Percentiles rank a stretch among this genome's conserved stretches.
Conservation (phyloP, 495 filamentous ascomycete species). For the Amniculicola lignicola region DNA sequence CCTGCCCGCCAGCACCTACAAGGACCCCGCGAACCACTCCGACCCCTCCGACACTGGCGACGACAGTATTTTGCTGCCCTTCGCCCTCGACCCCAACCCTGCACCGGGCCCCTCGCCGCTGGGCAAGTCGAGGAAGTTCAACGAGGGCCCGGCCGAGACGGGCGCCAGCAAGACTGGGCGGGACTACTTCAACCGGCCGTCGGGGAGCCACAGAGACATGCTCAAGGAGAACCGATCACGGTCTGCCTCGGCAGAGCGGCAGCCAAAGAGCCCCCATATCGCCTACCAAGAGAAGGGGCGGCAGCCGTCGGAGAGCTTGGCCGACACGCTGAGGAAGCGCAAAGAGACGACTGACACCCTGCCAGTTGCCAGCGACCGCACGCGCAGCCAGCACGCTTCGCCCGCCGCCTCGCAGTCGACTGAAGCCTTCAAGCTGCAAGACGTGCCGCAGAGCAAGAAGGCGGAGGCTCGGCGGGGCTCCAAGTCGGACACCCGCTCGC, state of each 20-base stretch:
- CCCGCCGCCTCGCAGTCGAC: conserved; percentile 29
- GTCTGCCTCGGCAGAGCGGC: conserved; percentile 52
- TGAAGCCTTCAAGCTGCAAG: conserved; percentile 66
- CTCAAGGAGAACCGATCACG: conserved; percentile 48
- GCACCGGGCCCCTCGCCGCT: conserved; percentile 56
- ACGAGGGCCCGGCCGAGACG: conserved; percentile 6
- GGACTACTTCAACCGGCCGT: conserved; percentile 39
- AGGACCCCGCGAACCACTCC: conserved; percentile 73
- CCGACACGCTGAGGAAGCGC: conserved; percentile 45
- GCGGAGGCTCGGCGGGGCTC: conserved; percentile 63
- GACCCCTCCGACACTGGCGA: conserved; percentile 58
- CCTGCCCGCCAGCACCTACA: conserved; percentile 72
- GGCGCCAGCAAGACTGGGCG: conserved; percentile 14
- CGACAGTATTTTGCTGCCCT: conserved; percentile 83
- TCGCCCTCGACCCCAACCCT: conserved; percentile 82
- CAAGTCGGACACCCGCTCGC: conserved; percentile 37
- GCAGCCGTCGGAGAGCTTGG: conserved; percentile 47
- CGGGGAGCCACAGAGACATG: conserved; percentile 34
- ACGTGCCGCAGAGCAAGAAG: conserved; percentile 68
- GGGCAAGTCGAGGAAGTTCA: conserved; percentile 23
- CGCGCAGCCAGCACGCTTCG: conserved; percentile 36
- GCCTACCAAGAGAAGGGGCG: conserved; percentile 85
- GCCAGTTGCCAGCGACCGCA: conserved; percentile 44
- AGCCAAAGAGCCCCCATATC: conserved; percentile 75
- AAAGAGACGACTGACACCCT: conserved; percentile 45